These are phyloP conservation scores for Cladorrhinum sp. DNA, from an alignment of 2,329 filamentous ascomycete genomes.

Conservation along the genomic window DNA sequence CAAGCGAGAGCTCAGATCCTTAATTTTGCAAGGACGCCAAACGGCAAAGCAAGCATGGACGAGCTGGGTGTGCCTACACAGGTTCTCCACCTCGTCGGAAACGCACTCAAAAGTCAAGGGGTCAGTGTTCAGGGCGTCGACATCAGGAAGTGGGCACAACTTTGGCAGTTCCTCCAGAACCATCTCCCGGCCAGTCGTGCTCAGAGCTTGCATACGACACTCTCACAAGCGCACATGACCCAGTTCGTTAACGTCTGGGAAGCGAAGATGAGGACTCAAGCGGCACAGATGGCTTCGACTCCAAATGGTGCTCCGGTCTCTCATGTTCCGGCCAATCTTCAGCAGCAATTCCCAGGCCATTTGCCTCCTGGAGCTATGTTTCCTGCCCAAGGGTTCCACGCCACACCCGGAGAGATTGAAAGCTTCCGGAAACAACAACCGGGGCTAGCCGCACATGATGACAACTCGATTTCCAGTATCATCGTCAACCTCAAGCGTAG, in stretches of 20 bases:
- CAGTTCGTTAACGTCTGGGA: constrained; percentile 16
- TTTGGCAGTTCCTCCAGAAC: constrained; percentile 41
- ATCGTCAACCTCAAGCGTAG: constrained; percentile 21
- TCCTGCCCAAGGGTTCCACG: constrained; percentile 24
- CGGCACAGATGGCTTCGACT: not conserved
- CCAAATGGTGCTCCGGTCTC: not conserved
- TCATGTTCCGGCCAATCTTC: constrained; percentile 9
- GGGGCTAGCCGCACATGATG: constrained; percentile 10
- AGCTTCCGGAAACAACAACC: constrained; percentile 26
- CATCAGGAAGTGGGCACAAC: constrained; percentile 48
- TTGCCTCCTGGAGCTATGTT: constrained; percentile 25
- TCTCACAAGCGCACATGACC: constrained; percentile 6
- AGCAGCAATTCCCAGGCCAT: constrained; percentile 17
- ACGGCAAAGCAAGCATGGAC: constrained; percentile 42
- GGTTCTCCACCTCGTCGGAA: constrained; percentile 27
- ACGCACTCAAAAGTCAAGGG: constrained; percentile 28
- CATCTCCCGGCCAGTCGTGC: constrained; percentile 28
- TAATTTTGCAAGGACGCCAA: constrained; percentile 26
- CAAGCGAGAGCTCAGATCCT: constrained; percentile 18
- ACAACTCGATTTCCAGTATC: constrained; percentile 11
- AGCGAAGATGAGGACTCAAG: constrained; percentile 12
- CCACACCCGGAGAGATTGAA: constrained; percentile 30
- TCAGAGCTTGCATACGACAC: not conserved
- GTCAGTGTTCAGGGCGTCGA: constrained; percentile 34
- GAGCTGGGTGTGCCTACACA: constrained; percentile 45